A percentile compares a stretch with the other conserved stretches of the same genome.
Evolutionary conservation across 805 yeast genomes (phyloP).

Genomic region (Ogataea ganodermae): DNA sequence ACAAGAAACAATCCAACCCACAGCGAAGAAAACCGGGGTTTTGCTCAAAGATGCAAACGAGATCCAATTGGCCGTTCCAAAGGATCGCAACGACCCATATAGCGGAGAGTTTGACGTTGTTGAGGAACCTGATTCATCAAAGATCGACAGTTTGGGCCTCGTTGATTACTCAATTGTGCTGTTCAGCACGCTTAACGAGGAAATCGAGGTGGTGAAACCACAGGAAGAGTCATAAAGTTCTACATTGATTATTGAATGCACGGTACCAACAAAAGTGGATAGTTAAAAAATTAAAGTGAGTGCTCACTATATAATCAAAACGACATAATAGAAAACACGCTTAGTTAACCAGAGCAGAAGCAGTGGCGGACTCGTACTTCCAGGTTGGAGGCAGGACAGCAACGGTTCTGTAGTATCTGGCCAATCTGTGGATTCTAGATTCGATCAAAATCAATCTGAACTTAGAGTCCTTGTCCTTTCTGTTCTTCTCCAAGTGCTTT

Average conservation of each 20-base stretch:
- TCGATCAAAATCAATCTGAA: constrained; percentile 99
- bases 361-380: constrained; percentile 99
- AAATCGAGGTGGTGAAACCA: constrained; percentile 34
- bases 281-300: constrained; percentile 3
- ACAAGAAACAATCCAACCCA: constrained; percentile 23
- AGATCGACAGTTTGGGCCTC: constrained; percentile 35
- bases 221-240: too few relatives aligned
- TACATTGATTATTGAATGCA: neutral
- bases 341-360: constrained; percentile 99
- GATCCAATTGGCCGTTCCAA: constrained; percentile 44
- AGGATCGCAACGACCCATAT: constrained; percentile 33
- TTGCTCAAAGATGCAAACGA: constrained; percentile 26
- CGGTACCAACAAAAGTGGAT: neutral
- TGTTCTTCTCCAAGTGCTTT: constrained; percentile 99
- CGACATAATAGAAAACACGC: constrained; percentile 28
- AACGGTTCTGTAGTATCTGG: constrained; percentile 99
- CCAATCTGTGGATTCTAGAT: constrained; percentile 99
- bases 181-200: constrained; percentile 42
- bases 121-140: constrained; percentile 31
- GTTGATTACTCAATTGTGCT: constrained; percentile 45
- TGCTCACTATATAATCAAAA: constrained; percentile 16
- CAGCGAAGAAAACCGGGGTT: constrained; percentile 18
- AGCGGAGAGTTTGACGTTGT: constrained; percentile 17
- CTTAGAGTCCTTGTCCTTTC: constrained; percentile 99
- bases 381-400: constrained; percentile 99